Base-by-base conservation (phyloP, 352 stramenopile genomes). In the Pythium coloratum region DNA sequence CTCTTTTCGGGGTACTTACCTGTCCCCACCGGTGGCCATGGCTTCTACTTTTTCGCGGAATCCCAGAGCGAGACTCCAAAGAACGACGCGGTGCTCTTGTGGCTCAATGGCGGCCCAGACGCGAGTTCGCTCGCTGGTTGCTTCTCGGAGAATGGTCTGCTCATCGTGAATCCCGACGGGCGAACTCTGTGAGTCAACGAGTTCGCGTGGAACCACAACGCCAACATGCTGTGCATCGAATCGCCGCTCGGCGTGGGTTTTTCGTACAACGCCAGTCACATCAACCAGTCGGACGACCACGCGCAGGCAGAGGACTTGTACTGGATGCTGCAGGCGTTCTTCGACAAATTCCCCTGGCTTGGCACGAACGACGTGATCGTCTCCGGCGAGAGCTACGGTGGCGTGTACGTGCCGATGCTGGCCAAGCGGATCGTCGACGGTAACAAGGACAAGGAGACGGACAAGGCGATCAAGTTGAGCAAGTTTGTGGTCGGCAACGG, bases 401-500 rank as follows among this genome's bases (percentile, higher is more conserved):
- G 87, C 30, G 61, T 96, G 34, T 96, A 95, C 63, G 75, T 89
- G 5, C 83, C 81, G 0, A 81, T 71, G 30, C 77, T 75, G 3
- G 79, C 78, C 18, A 69, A 74, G 3, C 72, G 68, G 6, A 88
- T 90, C 61, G 60, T 89, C 24, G 66, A 84, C 63, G 73, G 78
- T 40, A 84, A 84, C 34, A 47, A 54, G 4, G n/a, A 13, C 10
- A 62, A 55, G 7, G 51, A 63, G 24, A 61, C 76, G 16, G 30
- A 54, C 3, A 56, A 66, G 12, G 64, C 56, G 14, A 86, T 96
- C 64, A 83, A 91, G 26, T 69, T 98, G 20, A 91, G 89, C 71
- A 96, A 95, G 58, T 95, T 97, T 62, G 91, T 89, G 6, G 86
- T 97, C 36, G 78, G 80, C 33, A 84, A 88, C 20, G 82, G 82